Conservation (phyloP, 257 asterid species). For the Plectranthus barbatus region DNA sequence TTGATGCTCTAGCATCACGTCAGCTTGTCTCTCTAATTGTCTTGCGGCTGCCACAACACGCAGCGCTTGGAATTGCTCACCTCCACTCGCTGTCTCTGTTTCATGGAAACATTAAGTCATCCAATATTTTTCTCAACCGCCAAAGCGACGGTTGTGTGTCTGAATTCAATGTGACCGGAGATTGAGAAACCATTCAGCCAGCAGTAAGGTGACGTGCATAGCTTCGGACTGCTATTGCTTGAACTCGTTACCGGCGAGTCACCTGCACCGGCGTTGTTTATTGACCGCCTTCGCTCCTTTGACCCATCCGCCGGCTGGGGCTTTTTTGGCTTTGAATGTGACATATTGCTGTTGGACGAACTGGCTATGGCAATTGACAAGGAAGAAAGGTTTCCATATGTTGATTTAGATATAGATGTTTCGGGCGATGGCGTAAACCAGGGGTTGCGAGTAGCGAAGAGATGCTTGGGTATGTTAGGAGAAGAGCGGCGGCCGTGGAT, state of each 20-base stretch:
- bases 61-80: constrained; percentile 28
- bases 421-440: no score
- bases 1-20: no score
- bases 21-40: no score
- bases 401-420: neutral
- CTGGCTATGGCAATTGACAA: neutral
- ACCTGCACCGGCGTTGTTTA: neutral
- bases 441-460: no score
- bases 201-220: constrained; percentile 9
- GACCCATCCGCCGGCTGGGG: no score
- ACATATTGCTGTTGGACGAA: neutral
- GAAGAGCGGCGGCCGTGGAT: no score
- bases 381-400: neutral
- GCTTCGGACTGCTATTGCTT: constrained; percentile 22
- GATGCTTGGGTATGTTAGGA: no score
- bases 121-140: constrained; percentile 27
- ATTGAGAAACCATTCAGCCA: no score
- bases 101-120: constrained; percentile 36
- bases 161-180: neutral
- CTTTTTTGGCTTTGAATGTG: neutral
- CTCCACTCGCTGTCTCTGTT: constrained; percentile 20
- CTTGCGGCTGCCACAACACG: no score
- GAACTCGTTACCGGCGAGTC: constrained; percentile 22
- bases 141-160: constrained; percentile 5
- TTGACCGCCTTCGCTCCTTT: neutral